Base-by-base conservation (phyloP, 306 rosid genomes). In the Hippophae gyantsensis region DNA sequence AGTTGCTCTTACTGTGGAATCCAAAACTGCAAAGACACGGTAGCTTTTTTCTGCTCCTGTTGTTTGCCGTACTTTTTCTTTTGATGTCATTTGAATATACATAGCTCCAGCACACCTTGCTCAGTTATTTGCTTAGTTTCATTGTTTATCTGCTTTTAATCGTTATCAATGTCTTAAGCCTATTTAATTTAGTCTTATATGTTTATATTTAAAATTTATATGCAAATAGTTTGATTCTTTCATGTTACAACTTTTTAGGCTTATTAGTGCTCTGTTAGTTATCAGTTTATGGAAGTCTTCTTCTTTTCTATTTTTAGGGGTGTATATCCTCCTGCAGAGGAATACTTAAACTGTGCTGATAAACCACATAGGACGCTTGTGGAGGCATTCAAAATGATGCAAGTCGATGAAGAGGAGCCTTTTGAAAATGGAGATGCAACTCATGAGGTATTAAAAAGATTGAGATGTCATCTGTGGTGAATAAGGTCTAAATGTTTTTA, bases 1-100 rank as follows among this genome's bases (percentile, higher is more conserved):
- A 84, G 80, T 93, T 77, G 97, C 99, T 43, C 94, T 84, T 45
- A 79, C 90, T 54, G 94, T 88, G 65, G 99, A 93, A 77, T 88
- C 99, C 48, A 88, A 57, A 77, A 81, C 79, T 48, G 69, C 72
- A 52, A 85, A 77, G 68, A 64, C 82, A 73, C 84, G 99, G 99
- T 93, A 51, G 10, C 51, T 50, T 41, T 42, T 26, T 56, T 12
- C 43, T 42, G 68, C 38, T 32, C 38, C 38, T 32, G 38, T 32
- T 32, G 38, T 32, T 32, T 32, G 38, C 38, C 38, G 0, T 32
- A 32, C 38, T 32, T 32, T 32, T 32, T 4, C 38, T 32, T 32
- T 32, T 32, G 38, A 4, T 32, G 4, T 2, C 4, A 32, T 32
- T 32, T 32, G 3, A 32, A 32, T 32, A 32, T 32, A 2, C 38